These are phyloP conservation scores for Yamagishiella unicocca DNA, from an alignment of 139 green algal genomes.

Conservation along the genomic window DNA sequence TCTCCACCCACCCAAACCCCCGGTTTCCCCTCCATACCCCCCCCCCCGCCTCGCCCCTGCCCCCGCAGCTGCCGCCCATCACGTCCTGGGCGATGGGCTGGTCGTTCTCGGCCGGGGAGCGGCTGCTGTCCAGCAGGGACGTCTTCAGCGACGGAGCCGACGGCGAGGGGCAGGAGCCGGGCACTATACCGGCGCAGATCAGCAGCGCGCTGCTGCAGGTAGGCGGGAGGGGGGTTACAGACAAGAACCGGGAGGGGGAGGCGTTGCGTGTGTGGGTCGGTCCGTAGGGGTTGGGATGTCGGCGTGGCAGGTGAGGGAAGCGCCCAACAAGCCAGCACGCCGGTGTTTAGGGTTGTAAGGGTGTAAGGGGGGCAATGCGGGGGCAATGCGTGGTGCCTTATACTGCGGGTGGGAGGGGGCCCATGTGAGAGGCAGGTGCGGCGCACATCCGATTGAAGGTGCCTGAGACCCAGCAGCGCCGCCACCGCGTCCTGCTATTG, in stretches of 20 bases:
- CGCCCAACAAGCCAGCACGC: too few relatives aligned
- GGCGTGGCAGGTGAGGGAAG: too few relatives aligned
- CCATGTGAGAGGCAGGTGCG: too few relatives aligned
- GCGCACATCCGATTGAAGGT: too few relatives aligned
- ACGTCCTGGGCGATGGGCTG: conserved; percentile 74
- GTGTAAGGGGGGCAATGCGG: too few relatives aligned
- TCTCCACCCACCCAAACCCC: too few relatives aligned
- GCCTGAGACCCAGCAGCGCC: too few relatives aligned
- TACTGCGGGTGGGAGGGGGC: too few relatives aligned
- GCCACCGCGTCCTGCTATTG: too few relatives aligned
- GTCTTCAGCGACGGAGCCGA: conserved; percentile 51
- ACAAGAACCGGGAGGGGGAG: background rate
- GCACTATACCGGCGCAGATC: background rate
- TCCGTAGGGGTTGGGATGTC: background rate
- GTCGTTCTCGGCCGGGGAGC: conserved; percentile 61
- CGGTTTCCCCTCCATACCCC: too few relatives aligned
- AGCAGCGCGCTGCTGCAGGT: conserved; percentile 30
- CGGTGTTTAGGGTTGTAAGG: too few relatives aligned
- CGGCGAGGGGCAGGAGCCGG: background rate
- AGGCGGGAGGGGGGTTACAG: background rate
- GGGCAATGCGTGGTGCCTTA: too few relatives aligned
- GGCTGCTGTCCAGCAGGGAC: conserved; percentile 20
- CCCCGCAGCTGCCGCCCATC: conserved; percentile 39
- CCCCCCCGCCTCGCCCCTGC: background rate
- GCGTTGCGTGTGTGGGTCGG: background rate